Base-by-base conservation (phyloP, 2,329 filamentous ascomycete species). In the Phyllosticta paracitricarpa region DNA sequence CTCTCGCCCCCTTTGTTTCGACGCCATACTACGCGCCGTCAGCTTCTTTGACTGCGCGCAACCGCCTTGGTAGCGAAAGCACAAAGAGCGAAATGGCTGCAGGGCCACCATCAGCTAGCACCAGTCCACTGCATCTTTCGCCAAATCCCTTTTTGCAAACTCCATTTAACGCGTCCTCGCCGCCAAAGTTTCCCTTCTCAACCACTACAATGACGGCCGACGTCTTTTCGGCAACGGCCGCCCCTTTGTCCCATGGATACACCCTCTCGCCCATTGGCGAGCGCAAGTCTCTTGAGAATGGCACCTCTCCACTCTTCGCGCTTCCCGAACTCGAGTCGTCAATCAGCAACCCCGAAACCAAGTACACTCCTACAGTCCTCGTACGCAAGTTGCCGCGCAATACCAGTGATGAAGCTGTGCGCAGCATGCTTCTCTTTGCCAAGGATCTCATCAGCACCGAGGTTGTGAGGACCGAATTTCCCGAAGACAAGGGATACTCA, bases 391-490 rank as follows among this genome's bases (percentile, higher is more conserved):
- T 87, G 14, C 82, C 84, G 3, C 78, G 76, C 63, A 84, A 79
- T 69, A 85, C 80, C 53, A 82, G 79, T 67, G 73, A 77, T 57
- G 84, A 86, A 64, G 77, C 81, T 19, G 77, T 87, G 61, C 79
- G 81, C 65, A 84, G 81, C 69, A 84, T 87, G 77, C 75, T 87
- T 5, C 76, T 86, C n/a, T 87, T 87, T 66, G 82, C 84, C 22
- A 83, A 84, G 66, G 83, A 86, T 64, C 77, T 86, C 56, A 73
- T 84, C 56, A 81, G 84, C 64, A 80, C 80, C 61, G 81, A 84
- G 59, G 79, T 87, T 63, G 75, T 86, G 17, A 73, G 77, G 4
- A 64, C 67, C 14, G 80, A 81, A n/a, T 76, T 77, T 63, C 75
- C 79, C 17, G 82, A 85, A 57, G 83, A 86, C 65, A 74, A 76